Base-by-base conservation (phyloP, 495 filamentous ascomycete species). In the Penicillium taxi region DNA sequence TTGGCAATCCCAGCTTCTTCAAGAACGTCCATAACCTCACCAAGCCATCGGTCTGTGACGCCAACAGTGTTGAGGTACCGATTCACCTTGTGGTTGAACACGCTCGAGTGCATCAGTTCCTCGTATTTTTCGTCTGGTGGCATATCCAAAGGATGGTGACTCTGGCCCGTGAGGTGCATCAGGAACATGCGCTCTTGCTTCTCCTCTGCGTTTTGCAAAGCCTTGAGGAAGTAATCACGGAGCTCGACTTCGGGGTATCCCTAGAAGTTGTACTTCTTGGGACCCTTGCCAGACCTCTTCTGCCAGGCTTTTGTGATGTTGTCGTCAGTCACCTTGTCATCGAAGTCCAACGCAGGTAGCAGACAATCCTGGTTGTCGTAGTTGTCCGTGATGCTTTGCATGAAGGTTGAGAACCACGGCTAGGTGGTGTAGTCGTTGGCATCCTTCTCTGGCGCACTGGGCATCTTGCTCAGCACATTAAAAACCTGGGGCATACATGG, bases 401-500 rank as follows among this genome's bases (percentile, higher is more conserved):
- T 50, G 27, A 58, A 61, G 0, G 50, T 50, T 0, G 50, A 45
- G n/a, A 37, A 40, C 43, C 43, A 54, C n/a, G 50, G 47, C 47
- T 43, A 50, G 5, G 64, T 59, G 1, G 36, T 45, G 26, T 32
- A 45, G 18, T 58, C 44, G 8, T 55, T 26, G 7, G 37, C 18
- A 9, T 45, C 40, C 9, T 32, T 53, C 13, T 49, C 44, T n/a
- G 46, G 42, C 26, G 13, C 37, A 55, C 51, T 59, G 47, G 21
- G 44, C 28, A 56, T 27, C n/a, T 42, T 24, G 18, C 55, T 53
- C 23, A 69, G 42, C 8, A 59, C 48, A 9, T 48, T 43, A 4
- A 69, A 32, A 16, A 69, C 44, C 8, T 67, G 64, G 2, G 64
- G 54, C 19, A 67, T 45, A 38, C 65, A 69, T 1, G 65, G 65